Evolutionary conservation across 306 rosid species (phyloP).

Genomic region (Cotoneaster glaucophyllus): DNA sequence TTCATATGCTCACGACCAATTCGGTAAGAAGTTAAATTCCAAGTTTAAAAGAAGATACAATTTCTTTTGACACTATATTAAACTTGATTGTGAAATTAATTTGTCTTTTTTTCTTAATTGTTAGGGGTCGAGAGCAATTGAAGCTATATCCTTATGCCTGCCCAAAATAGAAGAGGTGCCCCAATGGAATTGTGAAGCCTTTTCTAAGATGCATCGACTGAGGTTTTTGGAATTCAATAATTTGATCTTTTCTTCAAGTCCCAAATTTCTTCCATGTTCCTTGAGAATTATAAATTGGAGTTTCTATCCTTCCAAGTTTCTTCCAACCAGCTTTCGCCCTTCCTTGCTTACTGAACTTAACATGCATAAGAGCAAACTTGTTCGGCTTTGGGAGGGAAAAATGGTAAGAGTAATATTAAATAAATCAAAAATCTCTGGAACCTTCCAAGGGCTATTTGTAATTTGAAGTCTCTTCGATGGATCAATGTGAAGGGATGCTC

Average conservation of each 20-base stretch:
- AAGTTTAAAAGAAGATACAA: not conserved
- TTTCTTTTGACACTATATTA: not conserved
- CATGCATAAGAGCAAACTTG: not conserved
- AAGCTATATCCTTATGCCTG: not conserved
- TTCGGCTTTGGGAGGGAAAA: slow-evolving; percentile 5
- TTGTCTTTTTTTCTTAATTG: not conserved
- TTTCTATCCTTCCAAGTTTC: slow-evolving; percentile 1
- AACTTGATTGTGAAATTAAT: not conserved
- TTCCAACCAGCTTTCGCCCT: not conserved
- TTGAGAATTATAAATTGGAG: slow-evolving; percentile 7
- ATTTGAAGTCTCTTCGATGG: no score
- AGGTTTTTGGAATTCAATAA: not conserved
- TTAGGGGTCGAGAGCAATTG: slow-evolving; percentile 8
- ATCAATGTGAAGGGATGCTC: no score
- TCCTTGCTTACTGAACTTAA: not conserved
- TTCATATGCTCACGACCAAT: not conserved
- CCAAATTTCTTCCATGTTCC: slow-evolving; percentile 1
- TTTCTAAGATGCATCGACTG: slow-evolving; percentile 14
- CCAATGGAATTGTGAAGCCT: not conserved
- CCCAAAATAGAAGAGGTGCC: not conserved
- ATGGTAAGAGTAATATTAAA: not conserved
- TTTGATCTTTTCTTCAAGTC: not conserved
- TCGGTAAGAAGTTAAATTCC: not conserved
- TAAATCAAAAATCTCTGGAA: no score
- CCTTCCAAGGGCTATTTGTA: no score